Evolutionary conservation across 225 moss, liverwort and hornwort genomes (phyloP).

Genomic region (Rhytidiadelphus loreus): DNA sequence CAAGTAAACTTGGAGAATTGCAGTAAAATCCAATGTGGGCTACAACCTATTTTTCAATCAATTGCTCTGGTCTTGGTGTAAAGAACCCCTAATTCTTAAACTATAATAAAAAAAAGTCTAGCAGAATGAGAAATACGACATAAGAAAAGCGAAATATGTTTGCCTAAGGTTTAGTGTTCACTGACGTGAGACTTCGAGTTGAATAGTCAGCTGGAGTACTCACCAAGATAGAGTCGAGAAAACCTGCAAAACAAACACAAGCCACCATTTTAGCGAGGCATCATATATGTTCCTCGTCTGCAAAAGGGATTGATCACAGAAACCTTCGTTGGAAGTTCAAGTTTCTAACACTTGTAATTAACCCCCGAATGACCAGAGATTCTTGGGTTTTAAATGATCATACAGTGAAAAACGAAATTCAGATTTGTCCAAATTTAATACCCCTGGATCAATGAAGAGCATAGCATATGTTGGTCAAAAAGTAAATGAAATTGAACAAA

Average conservation of each 20-base stretch:
- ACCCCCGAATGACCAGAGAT: not conserved
- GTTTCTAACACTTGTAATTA: not conserved
- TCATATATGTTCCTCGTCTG: not conserved
- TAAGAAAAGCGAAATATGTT: not conserved
- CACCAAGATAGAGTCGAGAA: conserved; percentile 41
- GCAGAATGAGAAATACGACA: not conserved
- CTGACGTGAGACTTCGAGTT: not conserved
- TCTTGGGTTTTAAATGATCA: not conserved
- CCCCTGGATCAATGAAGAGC: not conserved
- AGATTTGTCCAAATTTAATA: not conserved
- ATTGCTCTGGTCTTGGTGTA: not conserved
- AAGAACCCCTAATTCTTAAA: not conserved
- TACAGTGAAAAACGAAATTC: not conserved
- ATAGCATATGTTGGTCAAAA: not conserved
- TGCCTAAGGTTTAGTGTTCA: not conserved
- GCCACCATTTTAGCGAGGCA: not conserved
- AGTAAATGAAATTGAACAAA: not conserved
- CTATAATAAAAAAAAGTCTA: not conserved
- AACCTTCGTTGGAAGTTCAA: not conserved
- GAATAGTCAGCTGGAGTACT: not conserved
- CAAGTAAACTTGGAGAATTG: not conserved
- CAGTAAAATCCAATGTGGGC: not conserved
- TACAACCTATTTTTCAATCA: not conserved
- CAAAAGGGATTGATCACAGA: not conserved
- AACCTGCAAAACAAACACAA: conserved; percentile 7